Conservation (phyloP, 73 alveolate genomes). For the Paramecium biaurelia region DNA sequence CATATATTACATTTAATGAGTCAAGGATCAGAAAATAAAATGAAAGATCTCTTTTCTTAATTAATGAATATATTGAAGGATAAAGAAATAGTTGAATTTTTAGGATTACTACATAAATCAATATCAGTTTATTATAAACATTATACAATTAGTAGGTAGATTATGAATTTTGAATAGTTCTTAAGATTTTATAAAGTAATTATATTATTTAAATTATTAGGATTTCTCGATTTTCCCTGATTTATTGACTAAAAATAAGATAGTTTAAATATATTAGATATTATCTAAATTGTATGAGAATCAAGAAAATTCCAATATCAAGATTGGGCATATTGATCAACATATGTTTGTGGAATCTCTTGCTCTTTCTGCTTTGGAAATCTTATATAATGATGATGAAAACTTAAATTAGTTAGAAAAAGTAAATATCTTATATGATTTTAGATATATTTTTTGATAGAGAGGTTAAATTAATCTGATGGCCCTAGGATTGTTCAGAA, state of each 20-base stretch:
- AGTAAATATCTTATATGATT: background rate
- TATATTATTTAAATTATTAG: background rate
- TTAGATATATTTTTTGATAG: constrained; percentile 69
- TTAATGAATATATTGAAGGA: constrained; percentile 75
- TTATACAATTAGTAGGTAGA: constrained; percentile 63
- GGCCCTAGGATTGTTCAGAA: constrained; percentile 77
- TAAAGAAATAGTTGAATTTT: constrained; percentile 70
- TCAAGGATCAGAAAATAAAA: background rate
- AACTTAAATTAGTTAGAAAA: constrained; percentile 69
- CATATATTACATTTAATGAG: background rate
- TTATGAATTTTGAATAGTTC: constrained; percentile 66
- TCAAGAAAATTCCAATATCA: constrained; percentile 41
- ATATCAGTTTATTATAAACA: constrained; percentile 62
- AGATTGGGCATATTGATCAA: constrained; percentile 75
- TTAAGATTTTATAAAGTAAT: constrained; percentile 66
- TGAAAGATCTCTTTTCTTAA: background rate
- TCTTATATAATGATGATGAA: constrained; percentile 74
- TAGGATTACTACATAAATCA: constrained; percentile 73
- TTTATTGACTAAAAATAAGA: constrained; percentile 66
- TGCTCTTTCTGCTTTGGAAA: constrained; percentile 78
- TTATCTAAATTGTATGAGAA: constrained; percentile 64
- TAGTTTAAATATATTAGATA: constrained; percentile 66
- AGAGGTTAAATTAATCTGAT: constrained; percentile 78
- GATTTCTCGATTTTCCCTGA: constrained; percentile 80
- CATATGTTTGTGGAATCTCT: constrained; percentile 84